Evolutionary conservation across 805 yeast genomes (phyloP).

Genomic region (Jamesozyma spencerorum): DNA sequence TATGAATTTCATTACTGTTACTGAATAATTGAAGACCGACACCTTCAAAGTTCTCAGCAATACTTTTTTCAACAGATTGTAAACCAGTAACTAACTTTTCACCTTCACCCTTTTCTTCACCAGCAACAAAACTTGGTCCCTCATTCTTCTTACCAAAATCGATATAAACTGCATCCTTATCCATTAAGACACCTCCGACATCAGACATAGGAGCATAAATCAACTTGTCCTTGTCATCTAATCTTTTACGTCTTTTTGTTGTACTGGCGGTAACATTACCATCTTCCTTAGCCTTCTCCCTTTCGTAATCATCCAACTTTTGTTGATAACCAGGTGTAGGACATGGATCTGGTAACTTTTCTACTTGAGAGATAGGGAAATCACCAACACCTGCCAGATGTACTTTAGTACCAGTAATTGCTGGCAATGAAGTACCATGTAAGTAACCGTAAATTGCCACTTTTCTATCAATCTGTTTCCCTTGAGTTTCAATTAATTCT

Average conservation of each 20-base stretch:
- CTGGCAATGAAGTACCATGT: slow-evolving; percentile 82
- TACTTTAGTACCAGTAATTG: slow-evolving; percentile 54
- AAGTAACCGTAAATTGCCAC: slow-evolving; percentile 89
- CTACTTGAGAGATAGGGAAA: slow-evolving; percentile 61
- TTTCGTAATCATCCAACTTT: slow-evolving; percentile 67
- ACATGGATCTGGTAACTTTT: slow-evolving; percentile 94
- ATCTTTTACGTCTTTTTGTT: slow-evolving; percentile 74
- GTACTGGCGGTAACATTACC: slow-evolving; percentile 45
- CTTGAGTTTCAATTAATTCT: slow-evolving; percentile 52
- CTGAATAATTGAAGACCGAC: slow-evolving; percentile 73
- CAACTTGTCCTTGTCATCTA: slow-evolving; percentile 88
- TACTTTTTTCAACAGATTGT: slow-evolving; percentile 56
- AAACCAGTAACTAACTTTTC: slow-evolving; percentile 75
- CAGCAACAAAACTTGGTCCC: slow-evolving; percentile 42
- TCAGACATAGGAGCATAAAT: slow-evolving; percentile 99
- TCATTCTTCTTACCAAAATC: slow-evolving; percentile 38
- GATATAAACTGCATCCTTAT: slow-evolving; percentile 94
- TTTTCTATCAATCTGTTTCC: slow-evolving; percentile 79
- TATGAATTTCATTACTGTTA: slow-evolving; percentile 43
- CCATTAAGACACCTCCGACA: slow-evolving; percentile 96
- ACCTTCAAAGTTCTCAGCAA: slow-evolving; percentile 50
- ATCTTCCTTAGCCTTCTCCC: slow-evolving; percentile 63
- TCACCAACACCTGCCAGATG: slow-evolving; percentile 98
- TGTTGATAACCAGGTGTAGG: slow-evolving; percentile 94
- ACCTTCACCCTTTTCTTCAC: slow-evolving; percentile 71